Percentiles rank a stretch among this genome's conserved stretches.
These are phyloP conservation scores for Tetracladium marchalianum DNA, from an alignment of 495 filamentous ascomycete species.

Conservation along the genomic window DNA sequence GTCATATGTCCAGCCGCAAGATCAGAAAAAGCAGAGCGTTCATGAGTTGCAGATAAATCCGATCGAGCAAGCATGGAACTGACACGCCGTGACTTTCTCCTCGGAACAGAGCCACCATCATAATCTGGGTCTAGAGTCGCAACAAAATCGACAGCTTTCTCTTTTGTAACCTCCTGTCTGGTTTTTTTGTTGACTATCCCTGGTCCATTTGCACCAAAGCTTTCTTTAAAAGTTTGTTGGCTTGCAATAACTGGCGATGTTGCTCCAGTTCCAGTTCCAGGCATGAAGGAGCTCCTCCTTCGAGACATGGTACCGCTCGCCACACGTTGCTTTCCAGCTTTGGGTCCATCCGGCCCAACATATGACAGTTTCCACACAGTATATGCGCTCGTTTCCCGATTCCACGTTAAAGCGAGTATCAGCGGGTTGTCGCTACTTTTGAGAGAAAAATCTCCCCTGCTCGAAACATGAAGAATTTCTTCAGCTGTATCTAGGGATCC, in stretches of 20 bases:
- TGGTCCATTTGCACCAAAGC: constrained; percentile 35
- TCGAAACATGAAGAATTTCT: constrained; percentile 70
- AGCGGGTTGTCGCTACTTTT: constrained; percentile 32
- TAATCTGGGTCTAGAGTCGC: constrained; percentile 73
- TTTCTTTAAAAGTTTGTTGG: constrained; percentile 39
- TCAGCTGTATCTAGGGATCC: constrained; percentile 54
- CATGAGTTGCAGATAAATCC: constrained; percentile 70
- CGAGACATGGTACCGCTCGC: constrained; percentile 43
- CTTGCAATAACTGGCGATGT: constrained; percentile 60
- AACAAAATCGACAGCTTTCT: constrained; percentile 48
- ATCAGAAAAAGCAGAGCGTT: constrained; percentile 64
- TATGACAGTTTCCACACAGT: constrained; percentile 73
- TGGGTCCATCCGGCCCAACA: constrained; percentile 41
- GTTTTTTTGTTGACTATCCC: constrained; percentile 31
- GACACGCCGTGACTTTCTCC: constrained; percentile 73
- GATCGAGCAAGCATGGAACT: constrained; percentile 89
- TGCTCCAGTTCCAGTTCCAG: constrained; percentile 65
- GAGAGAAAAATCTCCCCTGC: constrained; percentile 17
- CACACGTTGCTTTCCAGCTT: constrained; percentile 33
- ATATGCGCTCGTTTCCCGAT: constrained; percentile 59
- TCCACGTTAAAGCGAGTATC: constrained; percentile 72
- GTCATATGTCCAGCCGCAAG: constrained; percentile 41
- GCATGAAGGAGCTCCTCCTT: constrained; percentile 76
- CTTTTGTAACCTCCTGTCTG: constrained; percentile 23
- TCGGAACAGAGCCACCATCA: constrained; percentile 52